Evolutionary conservation across 371 early-diverging fungal species (phyloP).

Genomic region (Mortierella sp.): DNA sequence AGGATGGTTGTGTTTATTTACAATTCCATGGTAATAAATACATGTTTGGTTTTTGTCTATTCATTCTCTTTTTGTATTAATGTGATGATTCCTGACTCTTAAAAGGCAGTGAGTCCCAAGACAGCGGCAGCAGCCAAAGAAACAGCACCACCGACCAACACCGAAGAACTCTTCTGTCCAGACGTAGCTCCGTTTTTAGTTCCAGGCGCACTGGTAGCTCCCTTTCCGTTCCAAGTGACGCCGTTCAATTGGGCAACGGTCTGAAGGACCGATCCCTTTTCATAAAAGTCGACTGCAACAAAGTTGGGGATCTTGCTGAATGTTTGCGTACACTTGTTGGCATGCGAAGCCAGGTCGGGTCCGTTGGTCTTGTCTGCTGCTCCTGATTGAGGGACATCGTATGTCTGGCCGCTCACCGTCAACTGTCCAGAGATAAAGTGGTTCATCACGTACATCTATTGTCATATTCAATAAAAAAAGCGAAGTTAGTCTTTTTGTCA

Average conservation of each 20-base stretch:
- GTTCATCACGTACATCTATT: slow-evolving; percentile 71
- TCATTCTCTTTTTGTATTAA: background rate
- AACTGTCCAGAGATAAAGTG: slow-evolving; percentile 67
- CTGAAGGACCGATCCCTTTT: slow-evolving; percentile 67
- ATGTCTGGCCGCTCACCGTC: slow-evolving; percentile 32
- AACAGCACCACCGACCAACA: slow-evolving; percentile 5
- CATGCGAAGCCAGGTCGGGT: slow-evolving; percentile 58
- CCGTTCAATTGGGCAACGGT: slow-evolving; percentile 74
- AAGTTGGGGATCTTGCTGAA: slow-evolving; percentile 76
- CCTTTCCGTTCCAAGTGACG: slow-evolving; percentile 63
- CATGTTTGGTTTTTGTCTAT: background rate
- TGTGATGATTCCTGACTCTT: too few relatives aligned
- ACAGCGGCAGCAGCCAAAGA: slow-evolving; percentile 10
- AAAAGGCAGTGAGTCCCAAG: slow-evolving; percentile 24
- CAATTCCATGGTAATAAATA: background rate
- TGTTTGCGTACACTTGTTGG: slow-evolving; percentile 59
- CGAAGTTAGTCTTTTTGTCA: background rate
- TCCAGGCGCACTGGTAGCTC: slow-evolving; percentile 11
- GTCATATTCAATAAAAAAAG: background rate
- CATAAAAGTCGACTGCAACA: slow-evolving; percentile 83
- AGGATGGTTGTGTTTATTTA: too few relatives aligned
- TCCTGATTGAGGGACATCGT: slow-evolving; percentile 67
- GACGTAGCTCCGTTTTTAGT: slow-evolving; percentile 2
- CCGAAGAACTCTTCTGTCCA: background rate
- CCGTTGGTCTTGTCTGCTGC: slow-evolving; percentile 66